A percentile compares a stretch with the other conserved stretches of the same genome.
Evolutionary conservation across 805 yeast species (phyloP).

Genomic region (Blastobotrys americana): DNA sequence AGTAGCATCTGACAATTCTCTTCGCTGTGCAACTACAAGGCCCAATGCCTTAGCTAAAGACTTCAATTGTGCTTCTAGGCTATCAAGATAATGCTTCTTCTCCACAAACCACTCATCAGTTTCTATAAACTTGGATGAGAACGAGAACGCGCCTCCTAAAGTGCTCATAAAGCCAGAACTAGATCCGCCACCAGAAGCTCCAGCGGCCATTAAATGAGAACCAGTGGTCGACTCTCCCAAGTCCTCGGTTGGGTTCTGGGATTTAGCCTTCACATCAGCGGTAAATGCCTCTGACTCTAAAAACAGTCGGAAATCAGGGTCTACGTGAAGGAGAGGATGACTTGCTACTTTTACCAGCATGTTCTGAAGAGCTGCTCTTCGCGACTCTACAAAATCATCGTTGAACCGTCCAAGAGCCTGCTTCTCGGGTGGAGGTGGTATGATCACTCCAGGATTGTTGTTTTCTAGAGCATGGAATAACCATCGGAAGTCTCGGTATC

Average conservation of each 20-base stretch:
- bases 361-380: constrained; percentile 75
- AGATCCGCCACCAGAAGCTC: constrained; percentile 25
- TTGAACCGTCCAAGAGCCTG: constrained; percentile 89
- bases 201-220: constrained; percentile 9
- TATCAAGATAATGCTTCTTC: constrained; percentile 60
- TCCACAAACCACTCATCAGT: constrained; percentile 71
- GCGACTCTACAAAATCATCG: constrained; percentile 78
- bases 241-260: constrained; percentile 26
- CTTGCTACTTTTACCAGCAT: constrained; percentile 72
- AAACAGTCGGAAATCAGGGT: constrained; percentile 71
- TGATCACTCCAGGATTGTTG: constrained; percentile 81
- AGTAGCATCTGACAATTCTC: constrained; percentile 60
- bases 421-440: constrained; percentile 96
- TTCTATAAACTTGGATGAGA: constrained; percentile 62
- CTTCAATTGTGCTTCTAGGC: constrained; percentile 64
- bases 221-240: constrained; percentile 16
- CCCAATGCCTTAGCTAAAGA: constrained; percentile 67
- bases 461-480: constrained; percentile 78
- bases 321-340: constrained; percentile 52
- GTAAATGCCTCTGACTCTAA: constrained; percentile 65
- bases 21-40: constrained; percentile 63
- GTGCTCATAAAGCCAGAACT: constrained; percentile 62
- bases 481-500: constrained; percentile 94
- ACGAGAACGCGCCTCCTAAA: constrained; percentile 56
- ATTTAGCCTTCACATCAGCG: constrained; percentile 53